Base-by-base conservation (phyloP, 2,329 filamentous ascomycete genomes). In the Colletotrichum sp. region DNA sequence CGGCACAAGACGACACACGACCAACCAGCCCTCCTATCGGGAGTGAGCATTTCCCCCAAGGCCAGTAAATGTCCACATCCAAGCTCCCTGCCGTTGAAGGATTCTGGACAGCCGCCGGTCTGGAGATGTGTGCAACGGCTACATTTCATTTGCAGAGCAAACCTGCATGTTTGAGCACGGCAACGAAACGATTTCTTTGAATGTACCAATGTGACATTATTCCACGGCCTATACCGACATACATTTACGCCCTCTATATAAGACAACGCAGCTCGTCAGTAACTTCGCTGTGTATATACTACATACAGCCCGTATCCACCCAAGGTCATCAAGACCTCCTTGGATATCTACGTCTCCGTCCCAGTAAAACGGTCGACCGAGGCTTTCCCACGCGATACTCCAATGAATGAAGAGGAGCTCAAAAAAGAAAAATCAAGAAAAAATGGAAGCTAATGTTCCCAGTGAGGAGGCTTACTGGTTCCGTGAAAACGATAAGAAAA, bases 241-340 rank as follows among this genome's bases (percentile, higher is more conserved):
- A 24, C 55, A 57, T 69, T 26, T 55, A 55, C 36, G 36, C 69
- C 59, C 18, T 62, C 59, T 68, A 72, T 72, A 39, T 68, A 75
- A 66, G 62, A 36, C 44, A 49, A 49, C n/a, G 44, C n/a, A 44
- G 18, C 18, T n/a, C 18, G 39, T 49, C 44, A 49, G 44, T 49
- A 57, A 62, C 36, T 34, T 72, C 62, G 72, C 62, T 72, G 72
- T 68, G 72, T 74, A 67, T 75, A 68, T 72, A 72, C 69, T 68
- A 24, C 39, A 68, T 67, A 72, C 52, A 68, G 26, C 49, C 36
- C 63, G 36, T 60, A 15, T n/a, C 28, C 9, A 44, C 44, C 26
- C 49, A 15, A 32, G 55, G 28, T 49, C 62, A 24, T 28, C 28
- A 55, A 63, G 26, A 52, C 67, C 28, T 18, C 21, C 6, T 67